These are phyloP conservation scores for Penicillium parvum DNA, from an alignment of 495 filamentous ascomycete genomes.

Conservation along the genomic window DNA sequence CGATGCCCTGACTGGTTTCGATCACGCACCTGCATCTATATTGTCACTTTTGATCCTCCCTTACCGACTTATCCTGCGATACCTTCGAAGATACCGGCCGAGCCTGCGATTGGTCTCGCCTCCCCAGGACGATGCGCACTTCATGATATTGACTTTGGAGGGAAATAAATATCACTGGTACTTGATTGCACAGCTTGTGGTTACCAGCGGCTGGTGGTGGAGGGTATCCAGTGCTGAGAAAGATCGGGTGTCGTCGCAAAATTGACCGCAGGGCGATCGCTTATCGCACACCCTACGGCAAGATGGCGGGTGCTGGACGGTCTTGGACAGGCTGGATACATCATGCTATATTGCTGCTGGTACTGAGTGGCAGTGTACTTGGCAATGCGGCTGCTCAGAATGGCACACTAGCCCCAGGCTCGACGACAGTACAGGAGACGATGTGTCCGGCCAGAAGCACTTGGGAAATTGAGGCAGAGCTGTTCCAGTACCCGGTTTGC, in stretches of 20 bases:
- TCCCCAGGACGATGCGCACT: slow-evolving; percentile 15
- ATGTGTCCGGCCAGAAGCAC: slow-evolving; percentile 12
- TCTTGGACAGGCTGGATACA: slow-evolving; percentile 9
- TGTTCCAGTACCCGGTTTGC: slow-evolving; percentile 16
- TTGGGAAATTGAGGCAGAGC: slow-evolving; percentile 18
- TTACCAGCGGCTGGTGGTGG: neutral
- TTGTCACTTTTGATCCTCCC: neutral
- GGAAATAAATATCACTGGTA: too few species aligned
- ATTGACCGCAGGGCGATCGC: neutral
- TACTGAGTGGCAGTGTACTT: slow-evolving; percentile 2
- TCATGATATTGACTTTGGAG: slow-evolving; percentile 7
- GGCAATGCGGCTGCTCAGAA: slow-evolving; percentile 7
- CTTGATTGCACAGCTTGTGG: neutral
- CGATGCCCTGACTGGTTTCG: neutral
- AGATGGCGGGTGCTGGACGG: slow-evolving; percentile 17
- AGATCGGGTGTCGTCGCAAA: slow-evolving; percentile 3
- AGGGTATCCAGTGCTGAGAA: slow-evolving; percentile 1
- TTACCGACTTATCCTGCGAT: neutral
- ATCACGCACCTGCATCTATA: neutral
- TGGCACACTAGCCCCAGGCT: neutral
- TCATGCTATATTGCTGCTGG: slow-evolving; percentile 6
- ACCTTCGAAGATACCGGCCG: slow-evolving; percentile 3
- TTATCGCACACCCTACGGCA: slow-evolving; percentile 2
- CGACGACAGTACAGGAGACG: neutral
- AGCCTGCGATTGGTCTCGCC: slow-evolving; percentile 12